These are phyloP conservation scores for Penicillium palitans DNA, from an alignment of 2,329 filamentous ascomycete species.

Conservation along the genomic window DNA sequence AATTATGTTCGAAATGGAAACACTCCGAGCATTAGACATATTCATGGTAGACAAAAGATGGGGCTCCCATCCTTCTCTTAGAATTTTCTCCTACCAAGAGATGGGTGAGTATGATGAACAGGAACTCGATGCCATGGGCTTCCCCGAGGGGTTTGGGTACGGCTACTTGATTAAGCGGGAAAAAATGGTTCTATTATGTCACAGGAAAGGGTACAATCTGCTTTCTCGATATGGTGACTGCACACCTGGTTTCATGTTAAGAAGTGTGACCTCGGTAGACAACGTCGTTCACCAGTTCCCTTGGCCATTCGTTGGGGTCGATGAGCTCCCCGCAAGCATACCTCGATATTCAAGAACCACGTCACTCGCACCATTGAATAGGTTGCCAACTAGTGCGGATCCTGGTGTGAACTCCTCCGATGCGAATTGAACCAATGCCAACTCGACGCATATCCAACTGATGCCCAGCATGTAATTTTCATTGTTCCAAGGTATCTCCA, in stretches of 20 bases:
- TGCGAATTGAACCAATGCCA: background rate
- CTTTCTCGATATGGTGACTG: background rate
- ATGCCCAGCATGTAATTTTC: background rate
- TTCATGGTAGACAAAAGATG: background rate
- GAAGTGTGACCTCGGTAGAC: background rate
- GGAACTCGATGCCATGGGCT: background rate
- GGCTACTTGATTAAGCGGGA: background rate
- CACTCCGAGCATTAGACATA: background rate
- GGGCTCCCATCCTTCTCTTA: background rate
- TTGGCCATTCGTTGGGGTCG: constrained; percentile 1
- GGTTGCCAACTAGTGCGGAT: background rate
- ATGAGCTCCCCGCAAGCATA: background rate
- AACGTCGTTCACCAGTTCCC: background rate
- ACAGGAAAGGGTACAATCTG: background rate
- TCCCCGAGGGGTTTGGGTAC: background rate
- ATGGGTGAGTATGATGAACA: background rate
- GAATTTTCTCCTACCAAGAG: background rate
- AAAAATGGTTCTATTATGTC: background rate
- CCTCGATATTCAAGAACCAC: background rate
- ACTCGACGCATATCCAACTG: background rate
- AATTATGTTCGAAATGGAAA: background rate
- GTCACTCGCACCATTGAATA: background rate
- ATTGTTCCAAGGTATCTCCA: background rate
- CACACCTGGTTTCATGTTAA: background rate
- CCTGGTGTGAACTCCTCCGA: background rate